These are phyloP conservation scores for Colletotrichum sojae DNA, from an alignment of 2,329 filamentous ascomycete genomes.

Conservation along the genomic window DNA sequence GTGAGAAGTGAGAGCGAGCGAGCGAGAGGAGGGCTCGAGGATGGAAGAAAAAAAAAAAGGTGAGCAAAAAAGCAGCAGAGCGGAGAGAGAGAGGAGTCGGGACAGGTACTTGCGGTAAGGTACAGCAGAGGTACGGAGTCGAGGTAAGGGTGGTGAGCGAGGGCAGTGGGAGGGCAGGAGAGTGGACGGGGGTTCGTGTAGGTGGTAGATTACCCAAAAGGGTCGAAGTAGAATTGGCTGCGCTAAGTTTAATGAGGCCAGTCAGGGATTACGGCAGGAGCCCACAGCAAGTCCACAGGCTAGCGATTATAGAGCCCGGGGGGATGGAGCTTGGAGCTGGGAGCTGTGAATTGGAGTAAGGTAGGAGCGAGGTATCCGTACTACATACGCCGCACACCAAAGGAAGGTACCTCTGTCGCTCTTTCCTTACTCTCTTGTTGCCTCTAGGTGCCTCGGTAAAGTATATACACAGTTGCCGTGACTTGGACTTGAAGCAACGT, in stretches of 20 bases:
- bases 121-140: slow-evolving; percentile 15
- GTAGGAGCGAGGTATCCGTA: no score
- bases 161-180: slow-evolving; percentile 38
- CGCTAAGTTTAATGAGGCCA: slow-evolving; percentile 59
- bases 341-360: no score
- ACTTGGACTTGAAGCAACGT: no score
- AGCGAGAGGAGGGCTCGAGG: slow-evolving; percentile 15
- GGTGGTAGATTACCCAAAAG: slow-evolving; percentile 55
- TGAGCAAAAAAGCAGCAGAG: slow-evolving; percentile 32
- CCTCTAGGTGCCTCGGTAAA: no score
- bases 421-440: no score
- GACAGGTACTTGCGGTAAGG: slow-evolving; percentile 12
- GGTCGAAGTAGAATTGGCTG: slow-evolving; percentile 52
- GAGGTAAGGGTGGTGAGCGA: slow-evolving; percentile 26
- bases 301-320: slow-evolving; percentile 35
- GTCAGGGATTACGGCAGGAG: slow-evolving; percentile 45
- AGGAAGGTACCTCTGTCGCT: no score
- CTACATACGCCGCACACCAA: no score
- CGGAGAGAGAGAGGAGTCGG: slow-evolving; percentile 32
- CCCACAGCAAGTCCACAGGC: slow-evolving; percentile 34
- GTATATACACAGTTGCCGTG: no score
- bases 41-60: slow-evolving; percentile 25
- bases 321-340: slow-evolving; percentile 39
- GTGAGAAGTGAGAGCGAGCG: slow-evolving; percentile 46
- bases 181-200: slow-evolving; percentile 45